Conservation (phyloP, 2,329 filamentous ascomycete species). For the Coleophoma eucalyptorum region DNA sequence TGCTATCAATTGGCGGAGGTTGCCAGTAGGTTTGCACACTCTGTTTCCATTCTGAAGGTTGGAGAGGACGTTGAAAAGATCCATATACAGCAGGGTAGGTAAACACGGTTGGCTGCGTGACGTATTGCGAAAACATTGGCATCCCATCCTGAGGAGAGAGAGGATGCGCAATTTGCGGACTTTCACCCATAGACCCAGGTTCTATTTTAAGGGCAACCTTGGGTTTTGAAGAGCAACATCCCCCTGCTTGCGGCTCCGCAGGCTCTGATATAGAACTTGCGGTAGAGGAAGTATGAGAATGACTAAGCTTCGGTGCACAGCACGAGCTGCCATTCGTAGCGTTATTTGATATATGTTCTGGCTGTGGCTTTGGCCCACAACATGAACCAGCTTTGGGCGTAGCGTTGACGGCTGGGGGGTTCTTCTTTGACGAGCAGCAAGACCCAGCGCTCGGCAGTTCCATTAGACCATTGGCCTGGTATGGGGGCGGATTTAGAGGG, state of each 20-base stretch:
- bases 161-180: constrained; percentile 20
- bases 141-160: constrained; percentile 16
- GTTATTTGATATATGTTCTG: neutral
- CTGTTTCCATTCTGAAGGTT: constrained; percentile 50
- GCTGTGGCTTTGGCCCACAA: constrained; percentile 5
- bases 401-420: too few relatives aligned
- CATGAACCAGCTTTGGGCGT: constrained; percentile 10
- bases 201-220: constrained; percentile 12
- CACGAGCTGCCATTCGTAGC: constrained; percentile 5
- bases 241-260: constrained; percentile 13
- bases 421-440: constrained; percentile 5
- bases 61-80: constrained; percentile 50
- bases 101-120: constrained; percentile 41
- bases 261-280: constrained; percentile 15
- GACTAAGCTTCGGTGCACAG: constrained; percentile 16
- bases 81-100: constrained; percentile 51
- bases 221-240: constrained; percentile 35
- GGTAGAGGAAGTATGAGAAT: constrained; percentile 17
- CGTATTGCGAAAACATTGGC: constrained; percentile 18
- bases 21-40: constrained; percentile 38
- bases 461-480: constrained; percentile 9
- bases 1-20: constrained; percentile 13
- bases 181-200: constrained; percentile 6
- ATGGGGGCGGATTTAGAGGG: constrained; percentile 14
- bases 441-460: constrained; percentile 9